Evolutionary conservation across 106 monocot genomes (phyloP).

Genomic region (Hemerocallis citrina): DNA sequence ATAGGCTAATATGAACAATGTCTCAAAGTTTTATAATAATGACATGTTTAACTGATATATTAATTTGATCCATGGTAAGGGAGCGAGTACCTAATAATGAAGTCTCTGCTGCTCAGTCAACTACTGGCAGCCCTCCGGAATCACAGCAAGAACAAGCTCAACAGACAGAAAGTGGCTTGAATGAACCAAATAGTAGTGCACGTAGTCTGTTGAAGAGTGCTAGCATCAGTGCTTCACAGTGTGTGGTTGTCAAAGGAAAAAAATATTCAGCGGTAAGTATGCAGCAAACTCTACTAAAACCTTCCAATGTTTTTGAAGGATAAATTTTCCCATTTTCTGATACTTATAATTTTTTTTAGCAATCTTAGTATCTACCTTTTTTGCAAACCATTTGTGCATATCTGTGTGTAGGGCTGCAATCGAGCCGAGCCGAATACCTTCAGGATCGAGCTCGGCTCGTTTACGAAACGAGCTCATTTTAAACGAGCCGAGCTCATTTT

Average conservation of each 20-base stretch:
- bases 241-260: slow-evolving; percentile 41
- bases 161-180: slow-evolving; percentile 30
- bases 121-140: slow-evolving; percentile 22
- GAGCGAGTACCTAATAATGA: slow-evolving; percentile 44
- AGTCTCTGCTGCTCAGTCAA: slow-evolving; percentile 18
- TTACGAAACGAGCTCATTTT: no score
- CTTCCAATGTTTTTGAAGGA: background rate
- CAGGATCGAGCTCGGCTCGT: no score
- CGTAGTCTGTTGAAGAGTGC: slow-evolving; percentile 80
- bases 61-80: slow-evolving; percentile 18
- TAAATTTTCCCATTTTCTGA: background rate
- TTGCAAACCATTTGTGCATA: no score
- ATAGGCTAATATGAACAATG: no score
- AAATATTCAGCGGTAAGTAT: slow-evolving; percentile 45
- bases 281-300: background rate
- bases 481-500: no score
- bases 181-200: slow-evolving; percentile 40
- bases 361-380: no score
- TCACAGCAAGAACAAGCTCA: slow-evolving; percentile 24
- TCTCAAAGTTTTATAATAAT: background rate
- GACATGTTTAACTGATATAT: slow-evolving; percentile 4
- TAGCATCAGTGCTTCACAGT: slow-evolving; percentile 84
- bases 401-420: no score
- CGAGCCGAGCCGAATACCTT: no score
- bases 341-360: no score